Evolutionary conservation across 2,329 filamentous ascomycete species (phyloP).

Genomic region (Exophiala lecanii-corni): DNA sequence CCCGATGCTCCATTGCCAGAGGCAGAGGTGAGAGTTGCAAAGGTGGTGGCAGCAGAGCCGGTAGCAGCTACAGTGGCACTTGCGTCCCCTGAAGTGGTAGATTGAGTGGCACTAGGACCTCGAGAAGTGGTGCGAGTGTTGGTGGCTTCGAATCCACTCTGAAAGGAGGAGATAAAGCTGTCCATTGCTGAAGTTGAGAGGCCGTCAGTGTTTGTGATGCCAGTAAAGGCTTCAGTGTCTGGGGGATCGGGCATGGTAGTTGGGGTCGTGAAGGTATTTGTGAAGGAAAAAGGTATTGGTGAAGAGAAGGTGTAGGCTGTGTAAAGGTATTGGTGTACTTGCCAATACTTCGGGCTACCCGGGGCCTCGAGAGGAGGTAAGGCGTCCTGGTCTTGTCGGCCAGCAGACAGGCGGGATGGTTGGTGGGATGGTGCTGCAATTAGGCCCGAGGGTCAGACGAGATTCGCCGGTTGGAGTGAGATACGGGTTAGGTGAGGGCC

Average conservation of each 20-base stretch:
- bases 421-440: conserved; percentile 4
- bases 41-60: conserved; percentile 10
- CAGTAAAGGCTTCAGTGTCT: too few relatives aligned
- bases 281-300: conserved; percentile 10
- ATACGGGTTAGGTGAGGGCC: neutral
- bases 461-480: neutral
- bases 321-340: conserved; percentile 9
- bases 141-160: conserved; percentile 5
- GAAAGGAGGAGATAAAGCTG: conserved; percentile 9
- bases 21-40: conserved; percentile 7
- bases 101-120: neutral
- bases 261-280: too few relatives aligned
- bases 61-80: neutral
- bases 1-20: neutral
- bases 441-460: neutral
- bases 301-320: conserved; percentile 6
- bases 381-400: too few relatives aligned
- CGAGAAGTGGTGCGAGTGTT: conserved; percentile 2
- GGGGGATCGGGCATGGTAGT: too few relatives aligned
- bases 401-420: too few relatives aligned
- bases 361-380: conserved; percentile 18
- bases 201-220: conserved; percentile 10
- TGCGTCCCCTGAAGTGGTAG: neutral
- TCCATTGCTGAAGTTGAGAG: conserved; percentile 5
- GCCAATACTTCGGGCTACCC: conserved; percentile 15